Conservation (phyloP, 208 protist species). For the Crithidia bombi region DNA sequence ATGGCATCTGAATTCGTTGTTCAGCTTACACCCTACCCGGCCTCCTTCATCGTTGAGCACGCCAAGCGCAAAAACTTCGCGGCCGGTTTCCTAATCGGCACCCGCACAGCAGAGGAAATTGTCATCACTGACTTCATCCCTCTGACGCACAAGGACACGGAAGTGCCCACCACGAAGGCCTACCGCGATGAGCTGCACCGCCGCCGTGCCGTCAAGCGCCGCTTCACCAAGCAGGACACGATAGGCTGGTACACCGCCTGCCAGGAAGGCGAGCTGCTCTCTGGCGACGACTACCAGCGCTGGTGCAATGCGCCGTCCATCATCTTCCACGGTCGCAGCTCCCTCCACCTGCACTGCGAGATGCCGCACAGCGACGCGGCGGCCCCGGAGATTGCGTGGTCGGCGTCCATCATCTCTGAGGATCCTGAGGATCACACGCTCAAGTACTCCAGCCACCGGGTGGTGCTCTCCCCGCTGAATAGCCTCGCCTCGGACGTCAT, state of each 20-base stretch:
- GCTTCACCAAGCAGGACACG: slow-evolving; percentile 49
- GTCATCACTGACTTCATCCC: slow-evolving; percentile 75
- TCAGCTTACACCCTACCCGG: slow-evolving; percentile 72
- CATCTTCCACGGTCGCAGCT: slow-evolving; percentile 41
- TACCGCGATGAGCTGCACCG: slow-evolving; percentile 47
- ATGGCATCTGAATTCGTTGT: slow-evolving; percentile 25
- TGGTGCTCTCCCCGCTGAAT: slow-evolving; percentile 38
- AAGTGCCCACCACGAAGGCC: slow-evolving; percentile 27
- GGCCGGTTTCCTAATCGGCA: slow-evolving; percentile 75
- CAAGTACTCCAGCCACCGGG: slow-evolving; percentile 33
- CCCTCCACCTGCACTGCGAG: slow-evolving; percentile 62
- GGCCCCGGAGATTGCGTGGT: slow-evolving; percentile 43
- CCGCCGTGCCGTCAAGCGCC: slow-evolving; percentile 49
- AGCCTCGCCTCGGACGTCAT: slow-evolving; percentile 67
- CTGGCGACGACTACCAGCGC: slow-evolving; percentile 44
- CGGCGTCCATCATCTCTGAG: slow-evolving; percentile 35
- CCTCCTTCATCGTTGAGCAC: slow-evolving; percentile 83
- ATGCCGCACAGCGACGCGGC: slow-evolving; percentile 39
- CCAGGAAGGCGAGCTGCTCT: slow-evolving; percentile 23
- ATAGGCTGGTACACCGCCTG: slow-evolving; percentile 85
- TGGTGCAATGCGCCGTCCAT: slow-evolving; percentile 63
- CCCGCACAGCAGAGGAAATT: slow-evolving; percentile 45
- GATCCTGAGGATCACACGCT: slow-evolving; percentile 34
- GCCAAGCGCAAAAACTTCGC: slow-evolving; percentile 70
- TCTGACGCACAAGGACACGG: slow-evolving; percentile 52